Evolutionary conservation across 2,329 filamentous ascomycete species (phyloP), one percentile per base, ranked within the genome.

Genomic region (Hypoxylon sp.): DNA sequence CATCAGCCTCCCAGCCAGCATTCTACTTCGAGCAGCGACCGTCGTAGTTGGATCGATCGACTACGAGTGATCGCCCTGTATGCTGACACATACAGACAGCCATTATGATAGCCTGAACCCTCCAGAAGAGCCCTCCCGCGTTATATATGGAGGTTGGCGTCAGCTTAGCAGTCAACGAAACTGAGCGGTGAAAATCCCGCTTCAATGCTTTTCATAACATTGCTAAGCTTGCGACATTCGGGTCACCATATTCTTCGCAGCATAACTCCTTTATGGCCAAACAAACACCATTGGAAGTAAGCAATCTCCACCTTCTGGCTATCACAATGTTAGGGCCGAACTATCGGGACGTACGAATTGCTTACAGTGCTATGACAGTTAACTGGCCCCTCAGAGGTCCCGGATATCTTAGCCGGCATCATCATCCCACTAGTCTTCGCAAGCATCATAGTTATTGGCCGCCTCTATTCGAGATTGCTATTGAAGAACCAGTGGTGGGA

Each of bases 401-500:
- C 68, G 25, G 62, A 61, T 46, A 61, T 68, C 49, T 57, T 70
- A 21, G 57, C 63, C 32, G 68, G 68, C 17, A 68, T 70, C 53
- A 62, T 70, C 45, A 67, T 49, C 9, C 68, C 68, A 5, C 17
- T 70, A 25, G 52, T 64, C 43, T 66, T 70, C 41, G 68, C 68
- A 19, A 70, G 68, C 30, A 17, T 70, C 13, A 36, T 68, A 28
- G 68, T 70, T 5, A 46, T 66, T 23, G 68, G 65, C 9, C 68
- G 68, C n/a, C 68, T 70, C 7, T 70, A 70, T 48, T 68, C 68
- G 34, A 59, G 68, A 23, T 25, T 68, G 21, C 32, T 70, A 7
- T 34, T 70, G 5, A 70, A 64, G 38, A 70, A 70, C 30, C 62
- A 68, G 14, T 70, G 65, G 65, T 70, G 68, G 68, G 68, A 70